These are phyloP conservation scores for Cystobasidium onofrii DNA, from an alignment of 768 basidiomycete genomes.

Conservation along the genomic window DNA sequence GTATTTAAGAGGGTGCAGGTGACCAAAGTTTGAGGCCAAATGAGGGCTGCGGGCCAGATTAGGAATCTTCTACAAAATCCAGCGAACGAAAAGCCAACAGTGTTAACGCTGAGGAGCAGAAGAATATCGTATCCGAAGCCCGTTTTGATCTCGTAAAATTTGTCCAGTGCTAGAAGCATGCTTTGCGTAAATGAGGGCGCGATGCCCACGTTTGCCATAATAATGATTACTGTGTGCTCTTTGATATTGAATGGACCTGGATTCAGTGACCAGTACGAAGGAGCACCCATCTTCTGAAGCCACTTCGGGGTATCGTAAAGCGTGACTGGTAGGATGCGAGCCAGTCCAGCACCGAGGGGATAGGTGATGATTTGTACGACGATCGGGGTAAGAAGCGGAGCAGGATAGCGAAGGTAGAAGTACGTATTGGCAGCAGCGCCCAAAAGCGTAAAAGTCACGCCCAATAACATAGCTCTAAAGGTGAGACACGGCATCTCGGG, in stretches of 20 bases:
- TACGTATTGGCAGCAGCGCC: constrained; percentile 28
- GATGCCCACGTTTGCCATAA: constrained; percentile 69
- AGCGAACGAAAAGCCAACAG: constrained; percentile 86
- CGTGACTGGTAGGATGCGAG: constrained; percentile 71
- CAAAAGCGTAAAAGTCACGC: constrained; percentile 35
- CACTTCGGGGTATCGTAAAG: constrained; percentile 54
- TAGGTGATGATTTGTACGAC: constrained; percentile 76
- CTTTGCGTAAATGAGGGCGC: constrained; percentile 60
- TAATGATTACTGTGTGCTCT: constrained; percentile 79
- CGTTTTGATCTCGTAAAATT: constrained; percentile 57
- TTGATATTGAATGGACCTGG: constrained; percentile 96
- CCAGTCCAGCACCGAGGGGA: constrained; percentile 76
- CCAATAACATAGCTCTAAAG: constrained; percentile 42
- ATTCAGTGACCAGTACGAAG: constrained; percentile 63
- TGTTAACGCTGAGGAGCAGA: constrained; percentile 75
- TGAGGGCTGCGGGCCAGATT: constrained; percentile 94
- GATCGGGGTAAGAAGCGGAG: constrained; percentile 51
- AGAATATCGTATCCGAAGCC: constrained; percentile 66
- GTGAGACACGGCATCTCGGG: constrained; percentile 41
- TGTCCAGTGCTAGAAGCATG: constrained; percentile 66
- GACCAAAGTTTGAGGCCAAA: constrained; percentile 94
- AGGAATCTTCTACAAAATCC: constrained; percentile 81
- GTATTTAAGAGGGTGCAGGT: constrained; percentile 92
- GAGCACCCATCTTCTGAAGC: constrained; percentile 42
- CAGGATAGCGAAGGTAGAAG: constrained; percentile 28